Conservation (phyloP, 2,329 filamentous ascomycete genomes). For the Botrytis pseudocinerea region DNA sequence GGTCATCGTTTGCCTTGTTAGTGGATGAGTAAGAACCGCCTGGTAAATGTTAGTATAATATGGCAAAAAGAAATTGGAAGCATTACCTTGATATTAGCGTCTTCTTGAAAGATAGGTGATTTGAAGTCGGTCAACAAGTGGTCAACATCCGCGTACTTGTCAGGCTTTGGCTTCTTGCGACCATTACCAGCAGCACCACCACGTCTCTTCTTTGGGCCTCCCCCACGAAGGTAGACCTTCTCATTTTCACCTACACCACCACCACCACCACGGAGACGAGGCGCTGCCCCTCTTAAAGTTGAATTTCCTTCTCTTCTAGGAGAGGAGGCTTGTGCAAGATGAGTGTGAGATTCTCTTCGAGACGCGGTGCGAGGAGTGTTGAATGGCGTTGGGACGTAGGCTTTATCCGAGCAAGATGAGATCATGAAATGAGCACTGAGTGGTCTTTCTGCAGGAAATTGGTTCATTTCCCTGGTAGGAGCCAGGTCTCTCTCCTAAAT, state of each 20-base stretch:
- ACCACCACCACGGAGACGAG: not conserved
- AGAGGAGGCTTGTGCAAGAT: not conserved
- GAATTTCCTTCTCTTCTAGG: not conserved
- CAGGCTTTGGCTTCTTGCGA: constrained; percentile 20
- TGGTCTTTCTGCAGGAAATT: not conserved
- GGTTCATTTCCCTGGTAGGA: not conserved
- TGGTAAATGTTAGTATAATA: not conserved
- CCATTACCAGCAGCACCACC: not conserved
- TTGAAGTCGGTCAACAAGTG: constrained; percentile 16
- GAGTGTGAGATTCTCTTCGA: not conserved
- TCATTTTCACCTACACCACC: not conserved
- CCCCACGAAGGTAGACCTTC: constrained; percentile 7
- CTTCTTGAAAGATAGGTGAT: constrained; percentile 24
- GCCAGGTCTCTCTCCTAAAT: not conserved
- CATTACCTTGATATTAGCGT: constrained; percentile 24
- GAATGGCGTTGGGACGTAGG: constrained; percentile 16
- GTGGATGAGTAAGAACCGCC: constrained; percentile 11
- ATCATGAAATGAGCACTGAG: constrained; percentile 12
- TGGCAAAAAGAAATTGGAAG: too few relatives aligned
- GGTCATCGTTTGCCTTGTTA: not conserved
- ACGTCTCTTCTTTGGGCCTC: constrained; percentile 17
- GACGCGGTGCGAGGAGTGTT: not conserved
- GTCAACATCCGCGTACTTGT: constrained; percentile 18
- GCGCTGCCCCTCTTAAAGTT: not conserved
- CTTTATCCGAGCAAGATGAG: constrained; percentile 13